phyloP scores from a whole-genome alignment of 2,329 filamentous ascomycete species.

The Coniochaeta sp. region DNA sequence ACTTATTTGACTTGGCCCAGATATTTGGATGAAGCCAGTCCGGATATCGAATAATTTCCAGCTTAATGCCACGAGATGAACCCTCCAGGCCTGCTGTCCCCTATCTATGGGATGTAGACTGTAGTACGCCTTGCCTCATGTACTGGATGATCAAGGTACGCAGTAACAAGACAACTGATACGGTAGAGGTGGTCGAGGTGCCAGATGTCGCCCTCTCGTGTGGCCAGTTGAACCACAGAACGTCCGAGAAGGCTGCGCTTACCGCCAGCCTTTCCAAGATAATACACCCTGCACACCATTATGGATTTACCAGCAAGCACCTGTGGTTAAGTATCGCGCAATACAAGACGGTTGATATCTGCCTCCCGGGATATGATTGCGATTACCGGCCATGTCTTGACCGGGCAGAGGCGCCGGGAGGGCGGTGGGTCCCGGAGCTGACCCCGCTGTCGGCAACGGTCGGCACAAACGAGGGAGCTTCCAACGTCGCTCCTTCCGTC shows the following conservation, averaged over 20 bases:
- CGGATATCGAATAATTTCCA: not conserved
- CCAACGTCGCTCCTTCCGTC: not conserved
- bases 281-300: too few relatives aligned
- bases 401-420: not conserved
- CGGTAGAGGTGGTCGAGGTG: too few relatives aligned
- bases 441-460: slow-evolving; percentile 2
- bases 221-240: too few relatives aligned
- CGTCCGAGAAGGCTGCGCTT: too few relatives aligned
- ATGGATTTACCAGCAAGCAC: too few relatives aligned
- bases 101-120: not conserved
- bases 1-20: not conserved
- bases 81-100: not conserved
- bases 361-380: too few relatives aligned
- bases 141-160: not conserved
- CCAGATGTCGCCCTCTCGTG: too few relatives aligned
- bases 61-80: not conserved
- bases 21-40: not conserved
- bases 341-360: too few relatives aligned
- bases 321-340: too few relatives aligned
- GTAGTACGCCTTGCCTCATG: not conserved
- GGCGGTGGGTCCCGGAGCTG: not conserved
- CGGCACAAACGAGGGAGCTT: not conserved
- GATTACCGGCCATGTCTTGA: not conserved
- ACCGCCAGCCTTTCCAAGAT: too few relatives aligned
- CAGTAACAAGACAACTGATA: too few relatives aligned